A percentile compares a stretch with the other conserved stretches of the same genome.
Evolutionary conservation across 495 filamentous ascomycete genomes (phyloP).

Genomic region (Poronia punctata): DNA sequence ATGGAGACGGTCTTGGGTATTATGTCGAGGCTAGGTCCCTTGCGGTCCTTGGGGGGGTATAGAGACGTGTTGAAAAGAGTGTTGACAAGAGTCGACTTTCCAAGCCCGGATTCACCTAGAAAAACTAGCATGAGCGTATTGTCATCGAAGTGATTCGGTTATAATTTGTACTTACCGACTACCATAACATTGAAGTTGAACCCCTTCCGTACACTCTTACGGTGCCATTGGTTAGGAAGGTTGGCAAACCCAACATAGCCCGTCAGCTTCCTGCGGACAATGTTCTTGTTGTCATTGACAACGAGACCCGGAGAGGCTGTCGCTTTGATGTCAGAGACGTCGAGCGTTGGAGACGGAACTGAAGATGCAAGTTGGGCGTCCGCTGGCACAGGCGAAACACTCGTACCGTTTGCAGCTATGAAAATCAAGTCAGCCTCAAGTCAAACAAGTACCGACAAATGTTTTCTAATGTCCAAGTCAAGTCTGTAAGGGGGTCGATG

Average conservation of each 20-base stretch:
- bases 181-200: slow-evolving; percentile 99
- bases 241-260: slow-evolving; percentile 99
- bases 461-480: neutral
- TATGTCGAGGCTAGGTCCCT: slow-evolving; percentile 92
- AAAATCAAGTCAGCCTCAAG: slow-evolving; percentile 23
- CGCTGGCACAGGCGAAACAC: slow-evolving; percentile 51
- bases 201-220: slow-evolving; percentile 98
- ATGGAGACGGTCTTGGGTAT: slow-evolving; percentile 98
- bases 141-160: neutral
- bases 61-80: slow-evolving; percentile 99
- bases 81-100: slow-evolving; percentile 98
- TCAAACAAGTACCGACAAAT: neutral
- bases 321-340: slow-evolving; percentile 73
- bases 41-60: slow-evolving; percentile 96
- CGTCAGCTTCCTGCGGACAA: slow-evolving; percentile 95
- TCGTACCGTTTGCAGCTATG: slow-evolving; percentile 51
- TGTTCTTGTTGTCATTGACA: slow-evolving; percentile 86
- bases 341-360: slow-evolving; percentile 37
- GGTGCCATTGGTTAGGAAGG: slow-evolving; percentile 99
- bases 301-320: slow-evolving; percentile 39
- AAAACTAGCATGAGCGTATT: slow-evolving; percentile 12
- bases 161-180: slow-evolving; percentile 62
- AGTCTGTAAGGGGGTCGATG: slow-evolving; percentile 12
- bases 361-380: slow-evolving; percentile 39
- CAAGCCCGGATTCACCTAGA: slow-evolving; percentile 96